Percentiles rank a stretch among this genome's conserved stretches.
Conservation (phyloP, 495 filamentous ascomycete species). For the Parmelia sp. region DNA sequence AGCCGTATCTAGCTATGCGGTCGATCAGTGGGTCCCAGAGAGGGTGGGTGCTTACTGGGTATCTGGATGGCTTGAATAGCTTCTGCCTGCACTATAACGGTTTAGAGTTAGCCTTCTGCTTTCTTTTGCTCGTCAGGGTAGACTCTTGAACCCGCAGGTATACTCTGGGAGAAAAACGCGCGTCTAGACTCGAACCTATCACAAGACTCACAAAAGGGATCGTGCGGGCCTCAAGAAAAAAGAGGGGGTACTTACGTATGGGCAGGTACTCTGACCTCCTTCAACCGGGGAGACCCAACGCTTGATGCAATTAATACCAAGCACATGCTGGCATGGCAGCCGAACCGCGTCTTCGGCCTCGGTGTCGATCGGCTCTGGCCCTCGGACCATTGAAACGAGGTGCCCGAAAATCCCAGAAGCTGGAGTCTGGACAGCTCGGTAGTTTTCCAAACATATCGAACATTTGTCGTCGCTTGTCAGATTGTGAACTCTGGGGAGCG, state of each 20-base stretch:
- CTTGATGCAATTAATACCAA: neutral
- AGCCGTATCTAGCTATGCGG: neutral
- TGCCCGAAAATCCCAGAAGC: neutral
- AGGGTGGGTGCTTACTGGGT: neutral
- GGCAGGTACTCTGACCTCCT: neutral
- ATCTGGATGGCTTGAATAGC: neutral
- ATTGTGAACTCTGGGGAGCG: neutral
- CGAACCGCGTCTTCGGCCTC: neutral
- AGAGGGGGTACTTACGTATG: neutral
- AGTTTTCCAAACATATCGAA: neutral
- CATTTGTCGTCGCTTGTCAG: neutral
- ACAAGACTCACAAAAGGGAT: too few species aligned
- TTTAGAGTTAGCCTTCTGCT: neutral
- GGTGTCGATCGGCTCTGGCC: neutral
- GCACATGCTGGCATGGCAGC: neutral
- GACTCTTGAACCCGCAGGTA: too few species aligned
- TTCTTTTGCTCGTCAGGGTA: too few species aligned
- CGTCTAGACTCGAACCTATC: too few species aligned
- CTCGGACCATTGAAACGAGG: neutral
- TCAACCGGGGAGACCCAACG: neutral
- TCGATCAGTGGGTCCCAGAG: neutral
- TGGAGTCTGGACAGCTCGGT: neutral
- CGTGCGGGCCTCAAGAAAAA: too few species aligned
- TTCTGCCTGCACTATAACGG: neutral
- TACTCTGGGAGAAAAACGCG: too few species aligned